Conservation (phyloP, 805 yeast genomes). For the Candida corydali region DNA sequence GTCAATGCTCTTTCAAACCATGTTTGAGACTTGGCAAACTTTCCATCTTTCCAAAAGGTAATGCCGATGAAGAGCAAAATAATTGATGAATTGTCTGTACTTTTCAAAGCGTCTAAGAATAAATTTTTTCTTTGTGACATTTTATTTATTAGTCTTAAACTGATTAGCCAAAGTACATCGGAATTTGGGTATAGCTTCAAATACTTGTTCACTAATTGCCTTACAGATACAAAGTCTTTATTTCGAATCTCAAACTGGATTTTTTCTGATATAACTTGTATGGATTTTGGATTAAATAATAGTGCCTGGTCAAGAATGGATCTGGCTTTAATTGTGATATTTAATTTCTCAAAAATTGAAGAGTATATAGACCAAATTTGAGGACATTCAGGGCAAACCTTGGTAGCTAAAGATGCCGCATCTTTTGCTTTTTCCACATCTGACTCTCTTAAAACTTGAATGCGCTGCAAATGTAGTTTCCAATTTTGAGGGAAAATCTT, state of each 20-base stretch:
- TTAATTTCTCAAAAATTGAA: constrained; percentile 40
- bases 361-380: constrained; percentile 56
- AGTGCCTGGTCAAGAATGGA: constrained; percentile 69
- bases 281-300: constrained; percentile 44
- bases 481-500: constrained; percentile 43
- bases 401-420: constrained; percentile 45
- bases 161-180: constrained; percentile 62
- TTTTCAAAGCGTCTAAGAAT: constrained; percentile 66
- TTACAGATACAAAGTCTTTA: constrained; percentile 49
- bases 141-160: constrained; percentile 44
- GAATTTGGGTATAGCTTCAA: constrained; percentile 55
- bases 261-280: constrained; percentile 54
- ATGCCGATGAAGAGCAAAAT: constrained; percentile 64
- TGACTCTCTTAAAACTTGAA: constrained; percentile 45
- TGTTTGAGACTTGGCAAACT: constrained; percentile 55
- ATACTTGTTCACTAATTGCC: constrained; percentile 53
- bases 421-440: constrained; percentile 42
- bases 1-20: constrained; percentile 73
- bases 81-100: constrained; percentile 55
- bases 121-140: constrained; percentile 51
- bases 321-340: constrained; percentile 55
- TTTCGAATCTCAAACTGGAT: constrained; percentile 53
- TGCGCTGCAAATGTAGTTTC: constrained; percentile 59
- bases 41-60: constrained; percentile 63
- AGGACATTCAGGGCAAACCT: constrained; percentile 39